A percentile compares a stretch with the other conserved stretches of the same genome.
phyloP scores from a whole-genome alignment of 1,284 basidiomycete species.

The Somion occarium region DNA sequence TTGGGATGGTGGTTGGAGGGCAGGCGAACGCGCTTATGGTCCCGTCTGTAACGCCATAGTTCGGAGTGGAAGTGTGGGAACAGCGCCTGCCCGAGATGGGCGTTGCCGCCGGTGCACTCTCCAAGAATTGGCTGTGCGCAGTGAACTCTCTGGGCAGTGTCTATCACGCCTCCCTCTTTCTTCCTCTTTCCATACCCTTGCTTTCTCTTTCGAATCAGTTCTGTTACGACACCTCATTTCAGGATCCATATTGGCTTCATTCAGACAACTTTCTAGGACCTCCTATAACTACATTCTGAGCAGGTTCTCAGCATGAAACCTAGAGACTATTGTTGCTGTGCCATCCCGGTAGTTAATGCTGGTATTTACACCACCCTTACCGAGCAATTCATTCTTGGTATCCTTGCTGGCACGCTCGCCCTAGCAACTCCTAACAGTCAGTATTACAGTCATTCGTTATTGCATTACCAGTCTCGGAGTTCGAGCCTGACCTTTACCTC shows the following conservation, averaged over 20 bases:
- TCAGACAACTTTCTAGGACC: constrained; percentile 3
- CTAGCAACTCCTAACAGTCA: constrained; percentile 76
- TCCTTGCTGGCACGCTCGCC: constrained; percentile 74
- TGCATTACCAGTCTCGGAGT: constrained; percentile 7
- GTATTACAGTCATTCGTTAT: constrained; percentile 26
- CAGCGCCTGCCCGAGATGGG: constrained; percentile 2
- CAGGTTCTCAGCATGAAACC: constrained; percentile 41
- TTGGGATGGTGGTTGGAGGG: constrained; percentile 20
- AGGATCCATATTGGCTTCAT: constrained; percentile 1
- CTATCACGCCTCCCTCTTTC: constrained; percentile 6
- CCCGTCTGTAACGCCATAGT: constrained; percentile 1
- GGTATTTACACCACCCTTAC: constrained; percentile 79
- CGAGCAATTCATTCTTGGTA: constrained; percentile 69
- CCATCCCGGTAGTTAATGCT: constrained; percentile 81
- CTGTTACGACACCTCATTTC: not conserved
- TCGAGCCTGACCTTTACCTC: not conserved
- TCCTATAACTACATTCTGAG: constrained; percentile 6
- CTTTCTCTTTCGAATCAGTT: not conserved
- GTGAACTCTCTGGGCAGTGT: not conserved
- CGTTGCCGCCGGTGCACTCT: constrained; percentile 3
- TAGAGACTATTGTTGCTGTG: constrained; percentile 77
- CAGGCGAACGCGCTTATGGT: constrained; percentile 5
- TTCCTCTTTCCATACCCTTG: constrained; percentile 1
- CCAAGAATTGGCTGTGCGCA: not conserved
- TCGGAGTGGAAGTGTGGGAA: not conserved